Evolutionary conservation across 1,284 basidiomycete species (phyloP), one percentile per base, ranked within the genome.

Genomic region (Cystobasidium sp.): DNA sequence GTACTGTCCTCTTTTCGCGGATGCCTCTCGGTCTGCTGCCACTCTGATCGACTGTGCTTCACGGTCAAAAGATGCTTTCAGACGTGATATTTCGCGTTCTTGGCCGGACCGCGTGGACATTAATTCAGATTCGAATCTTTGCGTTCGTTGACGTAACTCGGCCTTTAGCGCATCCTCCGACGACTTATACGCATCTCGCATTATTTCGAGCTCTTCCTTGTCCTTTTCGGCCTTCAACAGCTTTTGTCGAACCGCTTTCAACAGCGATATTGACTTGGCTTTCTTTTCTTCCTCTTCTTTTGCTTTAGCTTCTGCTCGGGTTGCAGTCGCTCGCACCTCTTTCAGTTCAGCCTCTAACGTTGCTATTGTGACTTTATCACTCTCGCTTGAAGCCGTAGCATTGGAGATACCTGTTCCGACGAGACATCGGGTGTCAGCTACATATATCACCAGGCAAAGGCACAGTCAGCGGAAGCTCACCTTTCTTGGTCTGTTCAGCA

Each of bases 201-300:
- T 75, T 10, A 74, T 46, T 31, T 79, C 79, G 7, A 65, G 53
- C 75, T 94, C 93, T 71, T 96, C 94, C 79, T 88, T 88, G 43
- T 96, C 94, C 84, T 93, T 93, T 82, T 97, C 94, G 2, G 92
- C 88, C 81, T 94, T 96, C 56, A 95, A 91, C 22, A 94, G 84
- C 82, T 96, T 97, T 82, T 92, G 89, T 65, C 94, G 85, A n/a
- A 97, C 91, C 1, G 93, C 79, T 91, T 96, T 96, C 76, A 97
- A 84, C 43, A 96, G 83, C 64, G 88, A 90, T 75, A 97, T 90
- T 0, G 94, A 93, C 81, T 97, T 97, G n/a, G 88, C 87, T 14
- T 94, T 88, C 82, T 97, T 97, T 82, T 97, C 94, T 81, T 97
- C 94, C 81, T 97, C 94, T 77, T 96, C 94, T 81, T 92, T 95